phyloP scores from a whole-genome alignment of 768 basidiomycete genomes.

The Lyophyllum atratum region DNA sequence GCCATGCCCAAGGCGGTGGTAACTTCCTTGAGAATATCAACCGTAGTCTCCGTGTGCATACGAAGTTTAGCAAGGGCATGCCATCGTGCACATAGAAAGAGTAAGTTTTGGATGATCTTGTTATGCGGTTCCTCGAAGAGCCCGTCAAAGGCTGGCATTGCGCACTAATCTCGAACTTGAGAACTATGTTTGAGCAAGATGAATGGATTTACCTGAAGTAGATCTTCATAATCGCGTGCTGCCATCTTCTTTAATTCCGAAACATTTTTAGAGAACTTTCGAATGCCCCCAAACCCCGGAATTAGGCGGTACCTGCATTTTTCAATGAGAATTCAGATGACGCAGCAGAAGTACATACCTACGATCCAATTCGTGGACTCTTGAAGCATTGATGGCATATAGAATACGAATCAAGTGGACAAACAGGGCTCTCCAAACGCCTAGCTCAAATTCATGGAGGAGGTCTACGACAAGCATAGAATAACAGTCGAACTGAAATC shows the following conservation, averaged over 20 bases:
- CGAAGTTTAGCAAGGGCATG: conserved; percentile 25
- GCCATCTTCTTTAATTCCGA: conserved; percentile 24
- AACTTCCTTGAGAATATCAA: not conserved
- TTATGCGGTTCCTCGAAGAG: conserved; percentile 14
- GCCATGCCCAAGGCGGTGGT: conserved; percentile 7
- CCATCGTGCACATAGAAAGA: conserved; percentile 23
- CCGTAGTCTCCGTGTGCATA: conserved; percentile 15
- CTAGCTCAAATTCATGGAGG: conserved; percentile 29
- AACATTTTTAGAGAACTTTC: conserved; percentile 23
- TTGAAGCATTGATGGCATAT: not conserved
- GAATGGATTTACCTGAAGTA: conserved; percentile 25
- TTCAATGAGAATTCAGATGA: not conserved
- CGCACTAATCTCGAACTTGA: not conserved
- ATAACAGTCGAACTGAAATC: conserved; percentile 21
- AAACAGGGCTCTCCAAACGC: conserved; percentile 25
- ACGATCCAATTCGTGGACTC: not conserved
- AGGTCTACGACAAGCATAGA: conserved; percentile 21
- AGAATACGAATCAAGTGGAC: conserved; percentile 26
- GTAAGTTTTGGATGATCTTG: conserved; percentile 9
- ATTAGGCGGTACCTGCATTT: conserved; percentile 1
- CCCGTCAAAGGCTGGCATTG: conserved; percentile 19
- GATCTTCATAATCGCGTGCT: conserved; percentile 30
- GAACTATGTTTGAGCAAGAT: not conserved
- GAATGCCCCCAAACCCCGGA: conserved; percentile 21
- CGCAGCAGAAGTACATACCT: not conserved